A percentile compares a stretch with the other conserved stretches of the same genome.
Conservation (phyloP, 306 rosid genomes). For the Cucurbita argyrosperma region DNA sequence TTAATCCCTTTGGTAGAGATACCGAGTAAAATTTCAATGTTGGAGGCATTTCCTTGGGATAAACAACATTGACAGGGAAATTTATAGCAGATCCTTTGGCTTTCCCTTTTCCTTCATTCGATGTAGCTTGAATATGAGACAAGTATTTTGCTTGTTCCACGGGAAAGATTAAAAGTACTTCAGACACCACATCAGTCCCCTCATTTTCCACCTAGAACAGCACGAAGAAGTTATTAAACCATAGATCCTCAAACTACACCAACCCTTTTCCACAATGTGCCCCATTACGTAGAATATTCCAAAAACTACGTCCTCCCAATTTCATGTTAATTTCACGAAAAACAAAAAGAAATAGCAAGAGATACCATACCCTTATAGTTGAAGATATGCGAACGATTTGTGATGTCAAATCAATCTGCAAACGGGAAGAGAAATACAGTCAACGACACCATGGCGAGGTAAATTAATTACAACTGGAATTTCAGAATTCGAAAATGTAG, state of each 20-base stretch:
- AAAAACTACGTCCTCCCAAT: neutral
- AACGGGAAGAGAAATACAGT: neutral
- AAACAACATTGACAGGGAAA: conserved; percentile 36
- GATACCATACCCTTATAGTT: conserved; percentile 50
- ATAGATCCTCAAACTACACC: neutral
- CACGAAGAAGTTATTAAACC: neutral
- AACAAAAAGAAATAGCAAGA: neutral
- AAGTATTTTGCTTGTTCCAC: conserved; percentile 46
- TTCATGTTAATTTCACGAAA: neutral
- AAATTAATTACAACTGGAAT: neutral
- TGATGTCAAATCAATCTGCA: conserved; percentile 86
- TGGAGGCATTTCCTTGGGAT: conserved; percentile 45
- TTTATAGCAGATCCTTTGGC: conserved; percentile 31
- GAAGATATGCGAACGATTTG: conserved; percentile 70
- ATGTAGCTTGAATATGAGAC: conserved; percentile 42
- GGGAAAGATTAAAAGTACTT: conserved; percentile 57
- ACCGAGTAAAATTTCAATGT: conserved; percentile 49
- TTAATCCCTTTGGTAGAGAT: conserved; percentile 58
- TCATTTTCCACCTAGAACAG: conserved; percentile 57
- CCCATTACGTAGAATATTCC: neutral
- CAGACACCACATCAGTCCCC: conserved; percentile 44
- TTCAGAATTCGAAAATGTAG: neutral
- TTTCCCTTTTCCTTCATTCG: conserved; percentile 62
- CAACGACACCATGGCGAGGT: neutral
- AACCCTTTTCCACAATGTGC: neutral